Base-by-base conservation (phyloP, 768 basidiomycete genomes). In the Rhizopogon roseolus region DNA sequence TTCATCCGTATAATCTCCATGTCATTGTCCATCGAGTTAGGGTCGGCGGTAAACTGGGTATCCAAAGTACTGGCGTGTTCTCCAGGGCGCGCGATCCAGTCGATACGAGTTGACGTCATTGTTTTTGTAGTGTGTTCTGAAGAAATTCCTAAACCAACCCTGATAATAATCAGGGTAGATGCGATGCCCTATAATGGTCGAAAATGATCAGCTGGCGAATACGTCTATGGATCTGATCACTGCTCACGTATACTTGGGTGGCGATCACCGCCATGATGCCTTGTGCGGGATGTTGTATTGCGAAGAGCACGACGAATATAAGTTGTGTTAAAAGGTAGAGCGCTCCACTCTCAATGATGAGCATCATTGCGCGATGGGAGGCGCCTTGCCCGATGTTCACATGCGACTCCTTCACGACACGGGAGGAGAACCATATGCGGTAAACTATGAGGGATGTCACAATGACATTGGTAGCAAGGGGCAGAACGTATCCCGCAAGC, bases 391-490 rank as follows among this genome's bases (percentile, higher is more conserved):
- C 53, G 50, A 63, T 39, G 10, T 58, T 46, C 14, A 61, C 1
- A 2, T 49, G 52, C 6, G 62, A 48, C 22, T 57, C 46, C 8
- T 49, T 49, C n/a, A 54, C 43, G 11, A 50, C 1, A 40, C 60
- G 60, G 6, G 62, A 64, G 41, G 59, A 54, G 38, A 57, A 52
- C 72, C 70, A 76, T 28, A 79, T 72, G 32, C 72, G 73, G 37
- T 50, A 63, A 17, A 70, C 68, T 43, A 77, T 77, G 62, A 79
- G 70, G 11, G 50, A 43, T 6, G 76, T 77, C 34, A 77, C 66
- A 25, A 77, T 51, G 58, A 73, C 49, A 53, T 78, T 79, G 6
- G 74, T 70, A 49, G 65, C 67, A 36, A 78, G 67, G 4, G 77
- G 73, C 36, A 78, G 68, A 25, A 55, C 17, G 38, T 72, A 76